A percentile compares a stretch with the other conserved stretches of the same genome.
phyloP scores from a whole-genome alignment of 2,329 filamentous ascomycete genomes.

The Phyllosticta paracitricarpa region DNA sequence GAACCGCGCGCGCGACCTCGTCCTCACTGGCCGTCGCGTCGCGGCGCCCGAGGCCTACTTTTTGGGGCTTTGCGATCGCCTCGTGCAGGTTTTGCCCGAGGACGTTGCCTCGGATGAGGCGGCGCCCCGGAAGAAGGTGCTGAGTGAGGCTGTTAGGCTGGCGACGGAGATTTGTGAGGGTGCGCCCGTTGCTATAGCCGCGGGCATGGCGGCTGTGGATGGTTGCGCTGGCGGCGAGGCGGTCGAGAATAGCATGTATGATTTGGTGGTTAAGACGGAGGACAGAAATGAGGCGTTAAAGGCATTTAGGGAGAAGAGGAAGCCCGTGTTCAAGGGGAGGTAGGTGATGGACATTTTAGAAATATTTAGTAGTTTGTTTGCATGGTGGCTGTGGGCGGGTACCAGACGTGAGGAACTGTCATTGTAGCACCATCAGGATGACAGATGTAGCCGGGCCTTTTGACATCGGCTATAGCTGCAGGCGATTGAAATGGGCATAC shows the following conservation, averaged over 20 bases:
- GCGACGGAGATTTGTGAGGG: conserved; percentile 83
- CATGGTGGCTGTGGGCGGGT: no score
- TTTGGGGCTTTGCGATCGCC: conserved; percentile 77
- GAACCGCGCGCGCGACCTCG: conserved; percentile 73
- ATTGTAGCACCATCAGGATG: no score
- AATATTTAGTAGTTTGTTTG: no score
- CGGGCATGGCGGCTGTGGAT: conserved; percentile 68
- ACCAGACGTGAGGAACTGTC: no score
- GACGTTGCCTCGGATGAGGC: conserved; percentile 38
- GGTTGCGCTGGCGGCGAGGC: conserved; percentile 56
- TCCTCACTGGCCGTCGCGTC: conserved; percentile 83
- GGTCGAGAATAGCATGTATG: conserved; percentile 81
- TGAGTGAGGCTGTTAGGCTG: conserved; percentile 67
- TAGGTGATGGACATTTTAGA: conserved; percentile 8
- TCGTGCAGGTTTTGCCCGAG: conserved; percentile 66
- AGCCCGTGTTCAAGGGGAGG: conserved; percentile 53
- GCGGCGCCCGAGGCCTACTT: conserved; percentile 80
- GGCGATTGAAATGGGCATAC: no score
- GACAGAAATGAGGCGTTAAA: conserved; percentile 80
- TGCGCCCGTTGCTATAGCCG: conserved; percentile 71
- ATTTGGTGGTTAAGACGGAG: conserved; percentile 69
- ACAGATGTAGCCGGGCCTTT: no score
- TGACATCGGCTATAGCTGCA: no score
- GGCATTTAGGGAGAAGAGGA: conserved; percentile 73
- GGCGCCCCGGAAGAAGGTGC: conserved; percentile 53